A percentile compares a stretch with the other conserved stretches of the same genome.
Conservation (phyloP, 306 rosid genomes). For the Inga laurina region DNA sequence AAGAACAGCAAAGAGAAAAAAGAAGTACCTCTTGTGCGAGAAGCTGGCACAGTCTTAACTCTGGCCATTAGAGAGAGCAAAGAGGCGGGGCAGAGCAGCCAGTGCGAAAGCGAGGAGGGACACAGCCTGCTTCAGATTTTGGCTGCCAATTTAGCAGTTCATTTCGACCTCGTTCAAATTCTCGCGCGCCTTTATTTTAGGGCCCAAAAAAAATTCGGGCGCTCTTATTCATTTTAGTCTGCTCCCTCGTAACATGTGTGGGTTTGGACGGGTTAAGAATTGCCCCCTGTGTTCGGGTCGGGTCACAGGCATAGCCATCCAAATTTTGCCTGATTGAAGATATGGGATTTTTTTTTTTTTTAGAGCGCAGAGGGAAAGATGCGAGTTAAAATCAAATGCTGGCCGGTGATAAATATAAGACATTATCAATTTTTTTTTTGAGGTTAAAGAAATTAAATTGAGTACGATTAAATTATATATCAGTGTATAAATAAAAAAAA, state of each 20-base stretch:
- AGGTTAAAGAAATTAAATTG: rapidly evolving
- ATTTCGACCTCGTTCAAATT: background rate
- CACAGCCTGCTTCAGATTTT: background rate
- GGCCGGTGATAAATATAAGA: no score
- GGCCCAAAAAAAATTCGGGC: background rate
- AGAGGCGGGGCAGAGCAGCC: background rate
- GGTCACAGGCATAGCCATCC: background rate
- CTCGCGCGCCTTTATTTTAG: background rate
- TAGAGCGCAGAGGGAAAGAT: no score
- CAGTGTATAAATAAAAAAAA: no score
- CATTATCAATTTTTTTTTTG: no score
- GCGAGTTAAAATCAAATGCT: no score
- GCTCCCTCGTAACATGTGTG: no score
- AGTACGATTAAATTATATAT: no score
- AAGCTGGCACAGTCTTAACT: constrained; percentile 40
- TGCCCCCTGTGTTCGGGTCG: background rate
- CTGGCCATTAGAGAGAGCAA: constrained; percentile 55
- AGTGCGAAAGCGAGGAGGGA: background rate
- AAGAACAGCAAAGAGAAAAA: constrained; percentile 18
- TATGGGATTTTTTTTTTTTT: no score
- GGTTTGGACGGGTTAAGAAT: no score
- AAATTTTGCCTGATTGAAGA: no score
- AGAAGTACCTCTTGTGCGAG: constrained; percentile 29
- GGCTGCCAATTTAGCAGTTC: background rate
- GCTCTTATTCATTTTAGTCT: no score